Evolutionary conservation across 139 green algal genomes (phyloP).

Genomic region (Chlorella sp.): DNA sequence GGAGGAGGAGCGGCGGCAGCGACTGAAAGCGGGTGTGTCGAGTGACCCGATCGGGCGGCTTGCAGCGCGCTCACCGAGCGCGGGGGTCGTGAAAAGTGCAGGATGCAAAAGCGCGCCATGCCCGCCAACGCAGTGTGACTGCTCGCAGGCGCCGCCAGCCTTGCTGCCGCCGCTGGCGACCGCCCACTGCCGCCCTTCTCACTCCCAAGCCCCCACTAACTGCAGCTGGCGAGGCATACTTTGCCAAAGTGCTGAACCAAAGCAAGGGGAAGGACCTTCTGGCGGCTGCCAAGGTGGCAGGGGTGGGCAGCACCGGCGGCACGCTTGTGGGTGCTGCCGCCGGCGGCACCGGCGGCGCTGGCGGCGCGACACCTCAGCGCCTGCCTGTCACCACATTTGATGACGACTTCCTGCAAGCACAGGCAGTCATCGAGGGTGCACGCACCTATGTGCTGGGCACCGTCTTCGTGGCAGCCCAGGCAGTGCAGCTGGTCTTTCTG

Average conservation of each 20-base stretch:
- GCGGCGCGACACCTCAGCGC: neutral
- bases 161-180: neutral
- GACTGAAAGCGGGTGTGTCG: constrained; percentile 16
- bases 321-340: neutral
- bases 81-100: too few species aligned
- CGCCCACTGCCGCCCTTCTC: neutral
- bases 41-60: too few species aligned
- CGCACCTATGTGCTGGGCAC: neutral
- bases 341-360: neutral
- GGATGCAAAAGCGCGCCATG: neutral
- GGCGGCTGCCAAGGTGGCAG: constrained; percentile 12
- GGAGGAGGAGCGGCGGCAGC: constrained; percentile 29
- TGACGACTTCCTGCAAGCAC: constrained; percentile 18
- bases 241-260: constrained; percentile 32
- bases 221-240: constrained; percentile 32
- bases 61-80: too few species aligned
- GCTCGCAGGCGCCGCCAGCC: neutral
- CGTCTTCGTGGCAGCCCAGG: neutral
- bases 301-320: neutral
- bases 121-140: neutral
- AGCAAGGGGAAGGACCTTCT: constrained; percentile 28
- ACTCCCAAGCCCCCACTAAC: neutral
- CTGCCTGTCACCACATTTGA: constrained; percentile 27
- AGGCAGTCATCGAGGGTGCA: constrained; percentile 13
- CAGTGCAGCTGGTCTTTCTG: constrained; percentile 38